These are phyloP conservation scores for Neofusicoccum umdonicola DNA, from an alignment of 2,329 filamentous ascomycete species.

Conservation along the genomic window DNA sequence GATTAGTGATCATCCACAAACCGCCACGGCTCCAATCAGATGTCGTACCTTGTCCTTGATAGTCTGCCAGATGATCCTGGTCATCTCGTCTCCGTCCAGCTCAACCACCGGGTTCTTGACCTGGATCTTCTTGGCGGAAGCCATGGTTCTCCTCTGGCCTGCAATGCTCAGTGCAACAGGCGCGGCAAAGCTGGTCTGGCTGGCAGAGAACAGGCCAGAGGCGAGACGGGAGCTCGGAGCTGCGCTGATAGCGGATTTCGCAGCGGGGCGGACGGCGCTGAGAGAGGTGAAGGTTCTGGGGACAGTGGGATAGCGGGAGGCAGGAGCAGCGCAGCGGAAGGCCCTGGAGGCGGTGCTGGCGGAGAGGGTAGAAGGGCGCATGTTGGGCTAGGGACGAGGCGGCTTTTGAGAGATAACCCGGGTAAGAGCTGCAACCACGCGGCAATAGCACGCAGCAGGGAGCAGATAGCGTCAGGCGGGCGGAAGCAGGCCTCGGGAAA, in stretches of 20 bases:
- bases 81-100: constrained; percentile 94
- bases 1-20: background rate
- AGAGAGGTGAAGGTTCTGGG: constrained; percentile 12
- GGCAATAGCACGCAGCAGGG: background rate
- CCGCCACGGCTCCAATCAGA: too few species aligned
- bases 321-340: constrained; percentile 1
- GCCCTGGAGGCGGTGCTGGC: constrained; percentile 13
- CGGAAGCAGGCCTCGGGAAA: constrained; percentile 1
- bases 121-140: constrained; percentile 78
- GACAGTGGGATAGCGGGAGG: background rate
- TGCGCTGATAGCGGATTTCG: background rate
- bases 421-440: background rate
- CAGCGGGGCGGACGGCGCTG: background rate
- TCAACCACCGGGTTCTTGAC: constrained; percentile 99
- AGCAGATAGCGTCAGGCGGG: background rate
- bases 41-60: constrained; percentile 84
- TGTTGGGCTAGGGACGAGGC: constrained; percentile 7
- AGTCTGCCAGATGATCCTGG: constrained; percentile 96
- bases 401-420: background rate
- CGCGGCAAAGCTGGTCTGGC: background rate
- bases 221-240: constrained; percentile 8
- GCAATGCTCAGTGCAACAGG: background rate
- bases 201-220: constrained; percentile 1
- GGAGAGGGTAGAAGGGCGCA: constrained; percentile 11
- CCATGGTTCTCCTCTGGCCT: constrained; percentile 32